A percentile compares a stretch with the other conserved stretches of the same genome.
These are phyloP conservation scores for Amoeboaphelidium protococcarum DNA, from an alignment of 371 early-diverging fungal species.

Conservation along the genomic window DNA sequence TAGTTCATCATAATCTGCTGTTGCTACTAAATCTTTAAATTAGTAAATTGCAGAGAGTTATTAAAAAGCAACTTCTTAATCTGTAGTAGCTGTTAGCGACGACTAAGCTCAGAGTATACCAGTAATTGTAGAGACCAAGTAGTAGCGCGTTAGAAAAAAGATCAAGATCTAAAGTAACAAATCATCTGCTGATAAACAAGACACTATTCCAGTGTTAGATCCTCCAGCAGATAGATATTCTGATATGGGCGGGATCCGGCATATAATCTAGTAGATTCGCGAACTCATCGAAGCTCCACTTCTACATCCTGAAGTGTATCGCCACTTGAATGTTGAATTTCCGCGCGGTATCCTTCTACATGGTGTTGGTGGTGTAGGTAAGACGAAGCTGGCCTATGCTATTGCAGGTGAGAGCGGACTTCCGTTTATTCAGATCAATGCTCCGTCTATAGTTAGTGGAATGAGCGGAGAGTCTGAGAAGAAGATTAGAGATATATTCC, in stretches of 20 bases:
- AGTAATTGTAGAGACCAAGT: background rate
- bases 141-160: background rate
- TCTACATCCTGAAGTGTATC: constrained; percentile 82
- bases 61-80: background rate
- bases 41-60: background rate
- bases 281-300: constrained; percentile 92
- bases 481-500: constrained; percentile 93
- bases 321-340: constrained; percentile 83
- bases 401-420: constrained; percentile 87
- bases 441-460: constrained; percentile 94
- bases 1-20: no score
- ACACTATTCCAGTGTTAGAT: background rate
- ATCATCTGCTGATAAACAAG: background rate
- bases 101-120: no score
- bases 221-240: background rate
- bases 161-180: background rate
- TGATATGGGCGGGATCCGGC: background rate
- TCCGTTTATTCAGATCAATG: constrained; percentile 84
- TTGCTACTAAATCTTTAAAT: background rate
- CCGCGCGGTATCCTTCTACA: constrained; percentile 91
- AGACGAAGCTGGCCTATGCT: constrained; percentile 91
- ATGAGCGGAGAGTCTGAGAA: constrained; percentile 99
- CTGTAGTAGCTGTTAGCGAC: no score
- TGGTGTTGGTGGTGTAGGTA: constrained; percentile 99
- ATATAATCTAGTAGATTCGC: constrained; percentile 38